phyloP scores from a whole-genome alignment of 768 basidiomycete species.

The Psilocybe tampanensis region DNA sequence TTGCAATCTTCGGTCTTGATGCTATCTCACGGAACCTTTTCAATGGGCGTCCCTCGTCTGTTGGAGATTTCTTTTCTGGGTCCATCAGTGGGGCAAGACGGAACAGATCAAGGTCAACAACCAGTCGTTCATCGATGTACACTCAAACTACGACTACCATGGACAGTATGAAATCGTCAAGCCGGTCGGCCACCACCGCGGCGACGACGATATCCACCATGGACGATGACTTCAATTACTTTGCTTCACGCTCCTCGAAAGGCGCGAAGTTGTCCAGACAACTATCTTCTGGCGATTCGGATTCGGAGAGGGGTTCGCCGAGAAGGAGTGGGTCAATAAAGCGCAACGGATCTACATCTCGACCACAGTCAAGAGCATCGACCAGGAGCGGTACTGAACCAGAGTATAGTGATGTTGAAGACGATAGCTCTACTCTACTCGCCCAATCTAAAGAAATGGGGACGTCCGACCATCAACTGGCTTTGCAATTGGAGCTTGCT shows the following conservation, averaged over 20 bases:
- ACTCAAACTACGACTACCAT: slow-evolving; percentile 70
- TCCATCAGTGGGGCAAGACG: slow-evolving; percentile 71
- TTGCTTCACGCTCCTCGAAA: slow-evolving; percentile 45
- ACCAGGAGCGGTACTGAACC: slow-evolving; percentile 40
- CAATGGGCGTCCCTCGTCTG: slow-evolving; percentile 66
- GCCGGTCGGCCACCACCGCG: slow-evolving; percentile 66
- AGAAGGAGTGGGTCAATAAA: slow-evolving; percentile 34
- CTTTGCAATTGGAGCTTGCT: slow-evolving; percentile 79
- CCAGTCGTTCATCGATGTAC: slow-evolving; percentile 72
- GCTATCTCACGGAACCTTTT: slow-evolving; percentile 90
- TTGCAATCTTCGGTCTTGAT: slow-evolving; percentile 88
- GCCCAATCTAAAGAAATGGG: slow-evolving; percentile 47
- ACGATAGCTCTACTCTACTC: slow-evolving; percentile 42
- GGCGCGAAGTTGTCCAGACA: slow-evolving; percentile 48
- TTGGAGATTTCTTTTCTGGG: slow-evolving; percentile 77
- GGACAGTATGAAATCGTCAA: slow-evolving; percentile 73
- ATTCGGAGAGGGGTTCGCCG: slow-evolving; percentile 51
- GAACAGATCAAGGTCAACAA: slow-evolving; percentile 57
- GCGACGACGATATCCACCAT: slow-evolving; percentile 62
- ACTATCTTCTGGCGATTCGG: slow-evolving; percentile 44
- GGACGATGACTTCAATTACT: slow-evolving; percentile 62
- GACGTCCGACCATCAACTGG: slow-evolving; percentile 75
- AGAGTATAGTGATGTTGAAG: slow-evolving; percentile 48
- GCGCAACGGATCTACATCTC: slow-evolving; percentile 35
- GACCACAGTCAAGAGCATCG: slow-evolving; percentile 29